Base-by-base conservation (phyloP, 495 filamentous ascomycete species). In the Penicillium cinerascens region DNA sequence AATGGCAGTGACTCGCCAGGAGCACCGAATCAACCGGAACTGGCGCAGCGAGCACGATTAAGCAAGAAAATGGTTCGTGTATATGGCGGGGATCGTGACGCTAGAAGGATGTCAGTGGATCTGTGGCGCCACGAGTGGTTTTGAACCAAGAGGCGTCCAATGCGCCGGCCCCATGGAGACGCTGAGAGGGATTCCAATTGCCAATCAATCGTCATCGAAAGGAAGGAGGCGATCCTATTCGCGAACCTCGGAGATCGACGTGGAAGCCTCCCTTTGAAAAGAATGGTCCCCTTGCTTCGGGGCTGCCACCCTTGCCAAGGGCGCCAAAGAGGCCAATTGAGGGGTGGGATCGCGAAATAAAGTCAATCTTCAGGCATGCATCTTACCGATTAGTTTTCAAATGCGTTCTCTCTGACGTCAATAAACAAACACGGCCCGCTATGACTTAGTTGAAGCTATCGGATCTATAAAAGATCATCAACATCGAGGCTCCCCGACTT, bases 21-120 rank as follows among this genome's bases (percentile, higher is more conserved):
- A 64, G 55, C 37, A 63, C 59, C 59, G 51, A 60, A 36, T 63
- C 54, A 53, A 66, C 33, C 60, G 56, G 56, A n/a, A 47, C 26
- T 51, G 52, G 47, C 49, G 49, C 44, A 29, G 33, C 17, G n/a
- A 36, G 39, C 44, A 45, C 40, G 36, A 39, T 42, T 27, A 13
- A 33, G 18, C 1, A 23, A 20, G 6, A 51, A 56, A 22, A 40
- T 16, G 20, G 27, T 10, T 21, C 23, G 26, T 27, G 35, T 50
- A 18, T 41, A 35, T 37, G 23, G 44, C 25, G 38, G 39, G 4
- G 46, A 41, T 7, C 38, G 18, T 43, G 47, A 46, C 36, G 52
- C 56, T 63, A 44, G 23, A 20, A 44, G 20, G 16, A 56, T 54
- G 54, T 63, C 47, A 63, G 60, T 62, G 17, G 39, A 37, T 15